A percentile compares a stretch with the other conserved stretches of the same genome.
Evolutionary conservation across 805 yeast species (phyloP).

Genomic region (Ogataea glucozyma): DNA sequence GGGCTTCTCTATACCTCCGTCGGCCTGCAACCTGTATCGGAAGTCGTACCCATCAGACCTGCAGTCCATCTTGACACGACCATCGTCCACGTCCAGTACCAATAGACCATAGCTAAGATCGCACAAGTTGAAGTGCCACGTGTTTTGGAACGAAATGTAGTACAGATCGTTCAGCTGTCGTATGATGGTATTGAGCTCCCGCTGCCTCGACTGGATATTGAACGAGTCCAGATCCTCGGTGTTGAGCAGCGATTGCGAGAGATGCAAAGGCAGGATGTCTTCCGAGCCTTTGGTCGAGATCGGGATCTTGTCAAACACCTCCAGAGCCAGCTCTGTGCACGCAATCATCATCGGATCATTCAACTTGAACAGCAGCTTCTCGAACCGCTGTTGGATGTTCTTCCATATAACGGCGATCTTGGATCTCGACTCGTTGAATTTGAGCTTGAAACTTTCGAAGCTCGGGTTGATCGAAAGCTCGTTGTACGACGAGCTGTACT

Average conservation of each 20-base stretch:
- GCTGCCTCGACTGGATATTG: conserved; percentile 39
- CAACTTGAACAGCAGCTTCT: conserved; percentile 39
- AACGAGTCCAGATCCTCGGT: conserved; percentile 46
- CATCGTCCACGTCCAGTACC: conserved; percentile 43
- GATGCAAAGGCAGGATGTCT: conserved; percentile 33
- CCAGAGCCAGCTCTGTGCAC: conserved; percentile 55
- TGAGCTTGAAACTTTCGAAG: conserved; percentile 61
- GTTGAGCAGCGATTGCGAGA: conserved; percentile 25
- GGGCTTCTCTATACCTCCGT: too few relatives aligned
- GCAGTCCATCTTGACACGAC: conserved; percentile 53
- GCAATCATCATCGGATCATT: conserved; percentile 45
- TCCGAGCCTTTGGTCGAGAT: conserved; percentile 41
- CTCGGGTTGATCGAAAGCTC: conserved; percentile 64
- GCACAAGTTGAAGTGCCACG: conserved; percentile 78
- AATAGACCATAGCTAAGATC: conserved; percentile 57
- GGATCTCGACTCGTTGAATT: conserved; percentile 60
- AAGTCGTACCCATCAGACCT: conserved; percentile 66
- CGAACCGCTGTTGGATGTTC: conserved; percentile 54
- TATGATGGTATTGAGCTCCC: conserved; percentile 43
- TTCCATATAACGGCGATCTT: conserved; percentile 67
- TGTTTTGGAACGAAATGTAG: conserved; percentile 63
- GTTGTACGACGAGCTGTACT: conserved; percentile 69
- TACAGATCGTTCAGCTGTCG: conserved; percentile 59
- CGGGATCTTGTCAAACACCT: conserved; percentile 64
- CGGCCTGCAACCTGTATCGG: conserved; percentile 46